Evolutionary conservation across 306 rosid genomes (phyloP), one percentile per base, ranked within the genome.

Genomic region (Pyrus betulifolia): DNA sequence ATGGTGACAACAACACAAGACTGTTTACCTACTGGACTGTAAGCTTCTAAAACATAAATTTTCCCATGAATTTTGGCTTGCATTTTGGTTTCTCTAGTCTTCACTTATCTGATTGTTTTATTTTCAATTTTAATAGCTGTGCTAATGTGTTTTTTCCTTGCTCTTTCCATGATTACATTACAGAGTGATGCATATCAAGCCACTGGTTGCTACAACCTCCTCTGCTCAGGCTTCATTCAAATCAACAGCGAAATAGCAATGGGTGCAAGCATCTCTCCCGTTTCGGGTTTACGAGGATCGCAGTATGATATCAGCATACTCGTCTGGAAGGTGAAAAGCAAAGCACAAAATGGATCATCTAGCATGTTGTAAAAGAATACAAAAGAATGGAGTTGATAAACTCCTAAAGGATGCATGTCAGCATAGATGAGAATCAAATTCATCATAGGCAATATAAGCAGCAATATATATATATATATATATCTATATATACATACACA

Each of bases 111-210:
- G 42, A 12, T 33, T 59, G 33, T 18, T 58, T 33, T 52, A 49
- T 72, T 64, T 68, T 67, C 27, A 49, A 27, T 59, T 35, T 33
- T 13, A 55, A n/a, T 75, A 7, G 28, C 66, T 38, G 27, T 38
- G 65, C 60, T 67, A 25, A 30, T 52, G 65, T 45, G 14, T 55
- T 35, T 17, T 10, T 17, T 8, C 22, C 40, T 14, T 30, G 71
- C 44, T 49, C 28, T 14, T 55, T 58, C 38, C 42, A 10, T 58
- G 35, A 13, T 22, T 67, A 19, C 59, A 38, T 77, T 72, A 46
- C 86, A 96, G 99, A 96, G 98, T 71, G 99, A 96, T 86, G 99
- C 99, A 78, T 96, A 96, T 81, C 99, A 96, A 89, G 99, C 99
- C 58, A 96, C 99, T 1, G 99, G 99, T 31, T 96, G 99, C 91